Percentiles rank a stretch among this genome's conserved stretches.
These are phyloP conservation scores for Lachancea sp. DNA, from an alignment of 805 yeast genomes.

Conservation along the genomic window DNA sequence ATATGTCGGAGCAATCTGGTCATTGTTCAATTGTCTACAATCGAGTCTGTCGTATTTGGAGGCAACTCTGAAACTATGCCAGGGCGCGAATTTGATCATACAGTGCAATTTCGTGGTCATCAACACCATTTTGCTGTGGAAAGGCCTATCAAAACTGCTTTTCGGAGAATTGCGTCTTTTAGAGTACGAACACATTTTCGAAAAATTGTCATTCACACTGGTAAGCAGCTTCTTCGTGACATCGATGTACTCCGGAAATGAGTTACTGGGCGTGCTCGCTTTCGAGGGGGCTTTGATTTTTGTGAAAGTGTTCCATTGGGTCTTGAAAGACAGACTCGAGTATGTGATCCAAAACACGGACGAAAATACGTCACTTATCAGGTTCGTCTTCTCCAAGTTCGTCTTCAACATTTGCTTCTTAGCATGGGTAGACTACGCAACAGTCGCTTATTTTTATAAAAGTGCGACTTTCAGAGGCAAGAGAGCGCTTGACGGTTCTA, in stretches of 20 bases:
- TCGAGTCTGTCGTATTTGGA: slow-evolving; percentile 31
- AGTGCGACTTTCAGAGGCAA: slow-evolving; percentile 34
- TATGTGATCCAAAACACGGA: slow-evolving; percentile 40
- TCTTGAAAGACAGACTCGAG: slow-evolving; percentile 46
- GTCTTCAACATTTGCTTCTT: slow-evolving; percentile 41
- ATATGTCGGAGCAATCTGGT: slow-evolving; percentile 18
- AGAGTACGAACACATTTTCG: slow-evolving; percentile 71
- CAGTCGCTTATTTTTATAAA: slow-evolving; percentile 47
- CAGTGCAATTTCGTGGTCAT: slow-evolving; percentile 41
- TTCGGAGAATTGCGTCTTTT: slow-evolving; percentile 72
- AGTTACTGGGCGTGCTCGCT: slow-evolving; percentile 38
- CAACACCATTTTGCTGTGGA: slow-evolving; percentile 36
- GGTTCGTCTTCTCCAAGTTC: slow-evolving; percentile 34
- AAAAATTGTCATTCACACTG: slow-evolving; percentile 55
- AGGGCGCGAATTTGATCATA: slow-evolving; percentile 41
- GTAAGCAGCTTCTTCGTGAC: slow-evolving; percentile 56
- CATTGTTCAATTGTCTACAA: slow-evolving; percentile 20
- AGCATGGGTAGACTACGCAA: slow-evolving; percentile 42
- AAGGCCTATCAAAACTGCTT: slow-evolving; percentile 43
- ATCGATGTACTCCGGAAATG: slow-evolving; percentile 46
- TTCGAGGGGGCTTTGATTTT: slow-evolving; percentile 39
- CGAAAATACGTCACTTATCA: slow-evolving; percentile 28
- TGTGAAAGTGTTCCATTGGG: slow-evolving; percentile 71
- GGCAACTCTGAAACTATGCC: slow-evolving; percentile 44
- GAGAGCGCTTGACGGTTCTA: slow-evolving; percentile 35